Evolutionary conservation across 1,139 yeast genomes (phyloP).

Genomic region (Candida sp.): DNA sequence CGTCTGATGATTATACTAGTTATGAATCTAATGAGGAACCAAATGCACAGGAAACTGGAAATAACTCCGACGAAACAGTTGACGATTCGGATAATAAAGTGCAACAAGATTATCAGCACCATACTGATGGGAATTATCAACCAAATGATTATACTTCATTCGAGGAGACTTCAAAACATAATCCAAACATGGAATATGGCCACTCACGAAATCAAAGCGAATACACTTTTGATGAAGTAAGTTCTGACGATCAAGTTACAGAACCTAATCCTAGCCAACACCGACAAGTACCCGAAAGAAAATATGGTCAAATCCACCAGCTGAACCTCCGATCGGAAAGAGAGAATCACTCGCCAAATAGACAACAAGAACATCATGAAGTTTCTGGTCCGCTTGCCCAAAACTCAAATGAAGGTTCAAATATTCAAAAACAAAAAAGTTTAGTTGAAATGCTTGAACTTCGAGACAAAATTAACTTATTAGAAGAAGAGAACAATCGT

Average conservation of each 20-base stretch:
- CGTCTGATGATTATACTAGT: constrained; percentile 29
- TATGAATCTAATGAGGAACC: constrained; percentile 11
- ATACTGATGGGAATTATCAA: constrained; percentile 2
- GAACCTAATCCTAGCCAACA: background rate
- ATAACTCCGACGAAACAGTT: constrained; percentile 10
- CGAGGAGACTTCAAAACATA: constrained; percentile 4
- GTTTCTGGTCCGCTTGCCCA: background rate
- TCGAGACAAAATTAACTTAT: background rate
- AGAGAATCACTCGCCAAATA: background rate
- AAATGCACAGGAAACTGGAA: constrained; percentile 14
- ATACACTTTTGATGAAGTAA: constrained; percentile 27
- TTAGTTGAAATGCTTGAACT: background rate
- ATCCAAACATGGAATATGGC: constrained; percentile 3
- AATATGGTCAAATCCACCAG: background rate
- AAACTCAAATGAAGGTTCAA: background rate
- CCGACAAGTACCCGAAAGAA: background rate
- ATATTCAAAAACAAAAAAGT: background rate
- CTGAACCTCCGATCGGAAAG: background rate
- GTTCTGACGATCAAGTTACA: constrained; percentile 4
- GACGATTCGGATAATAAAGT: background rate
- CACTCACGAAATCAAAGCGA: constrained; percentile 16
- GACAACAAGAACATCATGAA: background rate
- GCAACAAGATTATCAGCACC: background rate
- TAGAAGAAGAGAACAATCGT: constrained; percentile 11
- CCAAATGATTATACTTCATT: constrained; percentile 27